A percentile compares a stretch with the other conserved stretches of the same genome.
Evolutionary conservation across 192 early-diverging fungal species (phyloP).

Genomic region (Gonapodya sp.): DNA sequence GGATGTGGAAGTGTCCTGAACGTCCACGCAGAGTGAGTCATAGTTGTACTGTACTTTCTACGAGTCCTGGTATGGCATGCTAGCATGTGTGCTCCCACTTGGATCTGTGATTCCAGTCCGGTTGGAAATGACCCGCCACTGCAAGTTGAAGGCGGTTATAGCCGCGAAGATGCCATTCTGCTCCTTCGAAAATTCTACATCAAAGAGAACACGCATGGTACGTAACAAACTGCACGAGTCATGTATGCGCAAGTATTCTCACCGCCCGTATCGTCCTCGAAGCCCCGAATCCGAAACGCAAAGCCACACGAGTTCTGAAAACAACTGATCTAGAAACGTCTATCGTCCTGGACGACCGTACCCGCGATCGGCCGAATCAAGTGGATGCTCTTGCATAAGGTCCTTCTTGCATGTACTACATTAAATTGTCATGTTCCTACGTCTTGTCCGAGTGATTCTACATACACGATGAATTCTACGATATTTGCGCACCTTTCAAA

Average conservation of each 20-base stretch:
- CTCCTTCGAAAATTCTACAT: constrained; percentile 87
- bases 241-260: not conserved
- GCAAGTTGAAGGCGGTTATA: constrained; percentile 55
- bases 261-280: constrained; percentile 8
- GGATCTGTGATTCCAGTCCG: constrained; percentile 3
- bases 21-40: constrained; percentile 62
- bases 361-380: not conserved
- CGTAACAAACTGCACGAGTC: constrained; percentile 8
- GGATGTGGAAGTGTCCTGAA: constrained; percentile 85
- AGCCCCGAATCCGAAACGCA: constrained; percentile 86
- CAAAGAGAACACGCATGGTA: constrained; percentile 79
- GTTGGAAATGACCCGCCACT: constrained; percentile 33
- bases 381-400: not conserved
- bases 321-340: constrained; percentile 21
- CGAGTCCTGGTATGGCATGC: not conserved
- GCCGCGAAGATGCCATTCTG: constrained; percentile 71
- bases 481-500: not conserved
- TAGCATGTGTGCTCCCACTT: not conserved
- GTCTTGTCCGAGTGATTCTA: too few relatives aligned
- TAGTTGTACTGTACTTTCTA: not conserved
- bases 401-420: not conserved
- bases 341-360: not conserved
- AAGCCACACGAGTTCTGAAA: constrained; percentile 72
- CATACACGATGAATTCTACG: not conserved
- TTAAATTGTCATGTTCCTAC: too few relatives aligned